Evolutionary conservation across 164 flowering plant genomes (phyloP).

Genomic region (Liquidambar formosana): DNA sequence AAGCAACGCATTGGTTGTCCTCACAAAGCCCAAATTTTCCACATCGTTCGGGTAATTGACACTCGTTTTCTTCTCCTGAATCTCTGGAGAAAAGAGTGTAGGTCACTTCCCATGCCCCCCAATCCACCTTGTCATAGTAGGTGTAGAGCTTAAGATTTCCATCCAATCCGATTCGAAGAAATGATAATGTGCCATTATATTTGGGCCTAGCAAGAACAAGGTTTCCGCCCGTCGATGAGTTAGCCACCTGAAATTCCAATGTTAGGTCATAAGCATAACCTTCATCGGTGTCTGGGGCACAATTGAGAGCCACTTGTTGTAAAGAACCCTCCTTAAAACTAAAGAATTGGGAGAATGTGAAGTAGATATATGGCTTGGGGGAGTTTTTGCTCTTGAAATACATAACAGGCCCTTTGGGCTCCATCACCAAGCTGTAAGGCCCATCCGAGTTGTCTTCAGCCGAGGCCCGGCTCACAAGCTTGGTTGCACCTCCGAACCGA

Average conservation of each 20-base stretch:
- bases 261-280: conserved; percentile 10
- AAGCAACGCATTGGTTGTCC: conserved; percentile 44
- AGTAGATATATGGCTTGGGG: conserved; percentile 27
- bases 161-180: conserved; percentile 30
- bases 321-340: background rate
- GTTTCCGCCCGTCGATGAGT: background rate
- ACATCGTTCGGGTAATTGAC: conserved; percentile 37
- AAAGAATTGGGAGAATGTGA: conserved; percentile 2
- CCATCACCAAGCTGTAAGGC: conserved; percentile 41
- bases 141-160: conserved; percentile 37
- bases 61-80: conserved; percentile 15
- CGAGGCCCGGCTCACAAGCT: conserved; percentile 47
- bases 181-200: conserved; percentile 27
- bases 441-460: conserved; percentile 28
- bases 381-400: conserved; percentile 22
- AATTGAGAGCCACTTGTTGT: conserved; percentile 8
- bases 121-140: conserved; percentile 14
- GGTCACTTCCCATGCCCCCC: conserved; percentile 26
- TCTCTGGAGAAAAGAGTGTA: conserved; percentile 23
- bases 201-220: conserved; percentile 25
- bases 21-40: conserved; percentile 39
- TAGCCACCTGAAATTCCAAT: background rate
- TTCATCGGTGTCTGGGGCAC: conserved; percentile 10
- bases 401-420: conserved; percentile 27
- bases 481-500: conserved; percentile 13